Evolutionary conservation across 441 rosid genomes (phyloP).

Genomic region (Cnidoscolus chayamansa): DNA sequence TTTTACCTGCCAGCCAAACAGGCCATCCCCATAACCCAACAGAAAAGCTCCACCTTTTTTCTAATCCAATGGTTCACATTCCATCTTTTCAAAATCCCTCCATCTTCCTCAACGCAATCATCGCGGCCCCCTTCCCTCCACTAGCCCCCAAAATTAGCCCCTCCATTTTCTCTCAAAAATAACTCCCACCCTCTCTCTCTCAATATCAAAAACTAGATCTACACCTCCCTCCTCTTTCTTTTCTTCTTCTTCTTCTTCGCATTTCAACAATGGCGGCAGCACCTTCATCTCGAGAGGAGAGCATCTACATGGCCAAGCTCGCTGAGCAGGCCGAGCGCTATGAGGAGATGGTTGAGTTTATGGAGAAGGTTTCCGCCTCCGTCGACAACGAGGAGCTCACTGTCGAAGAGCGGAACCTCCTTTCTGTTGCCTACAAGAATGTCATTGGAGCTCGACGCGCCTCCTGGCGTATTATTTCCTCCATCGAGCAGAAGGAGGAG

Average conservation of each 20-base stretch:
- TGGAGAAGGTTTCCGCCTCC: constrained; percentile 86
- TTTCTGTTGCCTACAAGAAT: constrained; percentile 92
- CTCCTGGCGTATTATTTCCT: constrained; percentile 92
- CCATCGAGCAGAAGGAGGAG: constrained; percentile 93
- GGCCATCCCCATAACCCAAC: neutral
- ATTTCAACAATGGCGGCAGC: constrained; percentile 38
- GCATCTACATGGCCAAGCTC: constrained; percentile 86
- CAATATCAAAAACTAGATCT: constrained; percentile 14
- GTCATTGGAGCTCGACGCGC: constrained; percentile 95
- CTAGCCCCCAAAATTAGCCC: constrained; percentile 31
- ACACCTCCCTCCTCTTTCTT: constrained; percentile 1
- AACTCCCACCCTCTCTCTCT: neutral
- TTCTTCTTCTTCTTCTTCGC: constrained; percentile 11
- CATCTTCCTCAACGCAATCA: constrained; percentile 42
- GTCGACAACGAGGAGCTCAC: constrained; percentile 76
- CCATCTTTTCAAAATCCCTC: constrained; percentile 14
- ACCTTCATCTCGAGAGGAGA: constrained; percentile 68
- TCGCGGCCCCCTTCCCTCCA: constrained; percentile 41
- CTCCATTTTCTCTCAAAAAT: constrained; percentile 26
- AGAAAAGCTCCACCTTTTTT: neutral
- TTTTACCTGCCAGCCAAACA: constrained; percentile 18
- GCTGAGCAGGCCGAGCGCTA: constrained; percentile 96
- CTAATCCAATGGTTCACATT: constrained; percentile 33
- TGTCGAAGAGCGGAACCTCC: constrained; percentile 86
- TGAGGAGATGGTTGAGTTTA: constrained; percentile 94